Evolutionary conservation across 768 basidiomycete species (phyloP), one percentile per base, ranked within the genome.

Genomic region (Leccinum boreale): DNA sequence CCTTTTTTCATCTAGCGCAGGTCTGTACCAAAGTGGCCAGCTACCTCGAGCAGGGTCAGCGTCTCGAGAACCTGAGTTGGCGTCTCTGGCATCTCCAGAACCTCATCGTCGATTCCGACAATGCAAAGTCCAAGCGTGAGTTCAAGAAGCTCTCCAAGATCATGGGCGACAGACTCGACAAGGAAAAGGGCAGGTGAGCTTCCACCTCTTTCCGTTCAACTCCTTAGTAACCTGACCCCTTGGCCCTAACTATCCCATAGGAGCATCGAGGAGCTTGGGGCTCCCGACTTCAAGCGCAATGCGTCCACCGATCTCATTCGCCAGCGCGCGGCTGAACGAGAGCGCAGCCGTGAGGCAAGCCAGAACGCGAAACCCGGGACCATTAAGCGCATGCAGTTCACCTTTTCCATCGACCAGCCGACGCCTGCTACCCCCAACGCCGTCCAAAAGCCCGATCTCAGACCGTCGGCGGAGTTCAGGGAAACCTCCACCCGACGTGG

Each of bases 161-260:
- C 70, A 94, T 94, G 92, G 84, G 92, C 62, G 92, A 94, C 78
- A 92, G 90, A 73, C 79, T 94, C 66, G 92, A 94, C 81, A 92
- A 90, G 77, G 92, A 94, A 77, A 93, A 92, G 76, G 92, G 92
- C 26, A 26, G 26, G 26, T 26, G 1, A 26, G 26, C 26, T 26
- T 26, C 26, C 26, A 7, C 0, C 1, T 56, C 51, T 15, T 42
- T 50, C 10, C 55, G 35, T 35, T 7, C 24, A 26, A 17, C 3
- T 17, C 36, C 15, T 15, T 24, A 24, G 23, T 26, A 17, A 17
- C 15, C 15, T 1, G 17, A 7, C 39, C 33, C 60, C 67, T 54
- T 3, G 54, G 31, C 61, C 61, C 65, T 68, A 33, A 65, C 55
- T 39, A n/a, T n/a, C n/a, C 17, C 36, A 12, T 51, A 93, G 91